These are phyloP conservation scores for Trichoderma atroviride DNA, from an alignment of 2,329 filamentous ascomycete species.

Conservation along the genomic window DNA sequence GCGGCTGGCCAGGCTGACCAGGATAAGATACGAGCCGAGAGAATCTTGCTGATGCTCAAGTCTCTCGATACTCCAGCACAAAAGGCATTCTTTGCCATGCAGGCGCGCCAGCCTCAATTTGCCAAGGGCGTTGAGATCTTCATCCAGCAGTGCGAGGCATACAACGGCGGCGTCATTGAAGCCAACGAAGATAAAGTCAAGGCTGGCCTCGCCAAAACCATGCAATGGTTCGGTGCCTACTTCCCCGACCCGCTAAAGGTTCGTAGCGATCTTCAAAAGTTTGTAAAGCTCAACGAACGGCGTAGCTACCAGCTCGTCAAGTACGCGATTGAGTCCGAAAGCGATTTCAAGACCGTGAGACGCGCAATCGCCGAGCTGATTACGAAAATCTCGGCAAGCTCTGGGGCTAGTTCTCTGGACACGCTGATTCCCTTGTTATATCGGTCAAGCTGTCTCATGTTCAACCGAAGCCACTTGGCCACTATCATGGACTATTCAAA, in stretches of 20 bases:
- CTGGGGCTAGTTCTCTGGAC: slow-evolving; percentile 69
- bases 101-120: slow-evolving; percentile 74
- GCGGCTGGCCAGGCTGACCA: slow-evolving; percentile 60
- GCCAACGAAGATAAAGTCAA: slow-evolving; percentile 71
- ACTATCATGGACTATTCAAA: slow-evolving; percentile 87
- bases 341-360: slow-evolving; percentile 88
- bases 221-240: slow-evolving; percentile 71
- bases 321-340: slow-evolving; percentile 81
- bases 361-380: slow-evolving; percentile 89
- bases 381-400: slow-evolving; percentile 73
- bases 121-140: slow-evolving; percentile 75
- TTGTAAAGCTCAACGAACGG: slow-evolving; percentile 87
- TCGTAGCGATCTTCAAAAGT: slow-evolving; percentile 79
- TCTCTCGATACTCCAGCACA: slow-evolving; percentile 77
- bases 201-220: slow-evolving; percentile 69
- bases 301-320: slow-evolving; percentile 86
- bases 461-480: slow-evolving; percentile 91
- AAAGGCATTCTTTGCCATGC: slow-evolving; percentile 85
- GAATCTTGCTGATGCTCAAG: slow-evolving; percentile 79
- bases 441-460: slow-evolving; percentile 79
- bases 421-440: slow-evolving; percentile 83
- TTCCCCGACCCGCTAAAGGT: slow-evolving; percentile 76
- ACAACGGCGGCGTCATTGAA: slow-evolving; percentile 83
- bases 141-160: slow-evolving; percentile 81
- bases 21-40: slow-evolving; percentile 78